These are phyloP conservation scores for Nicotiana rustica DNA, from an alignment of 305 asterid species.

Conservation along the genomic window DNA sequence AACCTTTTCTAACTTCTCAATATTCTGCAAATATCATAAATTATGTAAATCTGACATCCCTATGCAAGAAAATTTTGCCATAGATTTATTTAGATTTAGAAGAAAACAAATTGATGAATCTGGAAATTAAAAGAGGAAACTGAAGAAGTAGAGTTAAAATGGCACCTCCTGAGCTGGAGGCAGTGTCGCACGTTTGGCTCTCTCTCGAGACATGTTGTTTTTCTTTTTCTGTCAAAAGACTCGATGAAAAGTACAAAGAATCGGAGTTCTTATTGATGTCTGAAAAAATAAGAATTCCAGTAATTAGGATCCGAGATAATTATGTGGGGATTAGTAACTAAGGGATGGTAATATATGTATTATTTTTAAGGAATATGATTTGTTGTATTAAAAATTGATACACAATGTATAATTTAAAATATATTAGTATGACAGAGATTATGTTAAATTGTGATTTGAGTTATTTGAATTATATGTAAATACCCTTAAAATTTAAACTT, in stretches of 20 bases:
- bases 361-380: too few species aligned
- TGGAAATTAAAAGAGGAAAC: neutral
- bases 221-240: neutral
- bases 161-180: conserved; percentile 67
- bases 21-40: conserved; percentile 56
- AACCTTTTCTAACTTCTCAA: conserved; percentile 75
- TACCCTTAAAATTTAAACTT: too few species aligned
- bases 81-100: neutral
- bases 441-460: too few species aligned
- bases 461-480: too few species aligned
- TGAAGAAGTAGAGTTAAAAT: neutral
- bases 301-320: too few species aligned
- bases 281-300: too few species aligned
- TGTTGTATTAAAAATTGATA: too few species aligned
- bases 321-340: too few species aligned
- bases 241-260: neutral
- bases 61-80: neutral
- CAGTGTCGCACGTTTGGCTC: conserved; percentile 58
- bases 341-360: too few species aligned
- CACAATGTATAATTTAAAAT: too few species aligned
- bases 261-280: neutral
- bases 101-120: neutral
- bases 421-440: too few species aligned
- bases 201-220: conserved; percentile 60
- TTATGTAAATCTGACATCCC: neutral